Evolutionary conservation across 2,329 filamentous ascomycete genomes (phyloP).

Genomic region (Phialocephala subalpina): DNA sequence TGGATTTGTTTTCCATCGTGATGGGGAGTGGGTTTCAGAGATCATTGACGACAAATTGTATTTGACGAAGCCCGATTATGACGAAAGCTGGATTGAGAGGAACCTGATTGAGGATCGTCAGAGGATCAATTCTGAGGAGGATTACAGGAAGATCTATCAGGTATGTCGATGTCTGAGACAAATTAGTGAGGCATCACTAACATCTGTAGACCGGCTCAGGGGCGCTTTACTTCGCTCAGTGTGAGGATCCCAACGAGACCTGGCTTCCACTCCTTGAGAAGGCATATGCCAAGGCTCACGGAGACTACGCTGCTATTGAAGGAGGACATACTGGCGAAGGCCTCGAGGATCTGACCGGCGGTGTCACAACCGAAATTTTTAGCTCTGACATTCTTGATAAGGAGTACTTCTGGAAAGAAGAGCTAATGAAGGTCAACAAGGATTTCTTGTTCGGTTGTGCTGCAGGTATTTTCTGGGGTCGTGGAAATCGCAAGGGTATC

Average conservation of each 20-base stretch:
- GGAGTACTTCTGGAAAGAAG: slow-evolving; percentile 84
- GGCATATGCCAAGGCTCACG: slow-evolving; percentile 85
- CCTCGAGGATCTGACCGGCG: slow-evolving; percentile 69
- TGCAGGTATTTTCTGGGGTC: slow-evolving; percentile 50
- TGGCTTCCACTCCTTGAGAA: slow-evolving; percentile 85
- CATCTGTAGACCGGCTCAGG: slow-evolving; percentile 63
- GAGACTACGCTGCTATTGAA: slow-evolving; percentile 76
- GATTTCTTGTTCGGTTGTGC: slow-evolving; percentile 79
- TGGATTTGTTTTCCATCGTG: slow-evolving; percentile 86
- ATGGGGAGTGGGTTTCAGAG: slow-evolving; percentile 89
- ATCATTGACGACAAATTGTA: slow-evolving; percentile 93
- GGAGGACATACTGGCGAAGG: slow-evolving; percentile 71
- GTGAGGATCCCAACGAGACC: slow-evolving; percentile 79
- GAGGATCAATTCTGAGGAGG: slow-evolving; percentile 61
- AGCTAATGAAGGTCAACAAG: slow-evolving; percentile 81
- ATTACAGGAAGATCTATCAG: slow-evolving; percentile 55
- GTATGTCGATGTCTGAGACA: slow-evolving; percentile 53
- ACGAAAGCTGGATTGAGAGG: slow-evolving; percentile 59
- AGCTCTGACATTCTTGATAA: slow-evolving; percentile 78
- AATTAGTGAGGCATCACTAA: not conserved
- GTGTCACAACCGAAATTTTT: slow-evolving; percentile 74
- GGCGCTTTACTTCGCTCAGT: slow-evolving; percentile 81
- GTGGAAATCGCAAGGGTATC: slow-evolving; percentile 58
- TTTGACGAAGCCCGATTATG: slow-evolving; percentile 81
- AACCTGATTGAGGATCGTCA: slow-evolving; percentile 67